These are phyloP conservation scores for Ceratocystis ficicola DNA, from an alignment of 2,329 filamentous ascomycete species.

Conservation along the genomic window DNA sequence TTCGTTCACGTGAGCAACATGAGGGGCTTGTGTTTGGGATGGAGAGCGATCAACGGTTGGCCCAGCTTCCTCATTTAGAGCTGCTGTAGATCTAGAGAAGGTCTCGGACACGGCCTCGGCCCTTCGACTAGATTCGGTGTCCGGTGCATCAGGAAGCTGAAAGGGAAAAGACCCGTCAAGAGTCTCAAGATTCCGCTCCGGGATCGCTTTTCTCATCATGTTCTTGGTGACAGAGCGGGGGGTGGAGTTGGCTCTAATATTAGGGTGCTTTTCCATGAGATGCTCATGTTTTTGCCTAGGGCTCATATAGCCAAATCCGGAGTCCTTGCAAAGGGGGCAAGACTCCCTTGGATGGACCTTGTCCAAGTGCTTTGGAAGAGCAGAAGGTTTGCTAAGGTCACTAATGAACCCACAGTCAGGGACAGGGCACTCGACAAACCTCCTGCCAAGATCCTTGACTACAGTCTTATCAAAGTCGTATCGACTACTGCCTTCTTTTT, in stretches of 20 bases:
- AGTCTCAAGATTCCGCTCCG: neutral
- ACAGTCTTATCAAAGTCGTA: neutral
- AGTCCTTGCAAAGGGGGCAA: constrained; percentile 12
- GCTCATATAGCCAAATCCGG: constrained; percentile 10
- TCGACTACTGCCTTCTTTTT: neutral
- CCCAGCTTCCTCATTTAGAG: neutral
- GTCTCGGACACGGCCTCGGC: neutral
- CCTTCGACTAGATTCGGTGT: neutral
- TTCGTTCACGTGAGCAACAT: constrained; percentile 21
- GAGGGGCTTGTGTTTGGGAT: neutral
- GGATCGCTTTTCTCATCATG: neutral
- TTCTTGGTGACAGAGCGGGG: neutral
- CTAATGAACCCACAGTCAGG: constrained; percentile 15
- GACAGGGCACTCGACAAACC: constrained; percentile 16
- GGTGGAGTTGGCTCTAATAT: neutral
- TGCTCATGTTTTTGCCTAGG: neutral
- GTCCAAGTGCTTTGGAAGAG: constrained; percentile 16
- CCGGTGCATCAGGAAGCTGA: neutral
- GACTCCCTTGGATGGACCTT: constrained; percentile 7
- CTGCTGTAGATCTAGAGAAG: neutral
- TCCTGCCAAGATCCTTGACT: neutral
- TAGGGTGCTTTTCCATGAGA: neutral
- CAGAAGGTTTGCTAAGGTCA: neutral
- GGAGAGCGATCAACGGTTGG: constrained; percentile 4
- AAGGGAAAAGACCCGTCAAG: neutral